Evolutionary conservation across 1,284 basidiomycete genomes (phyloP), one percentile per base, ranked within the genome.

Genomic region (Pseudozyma thailandica): DNA sequence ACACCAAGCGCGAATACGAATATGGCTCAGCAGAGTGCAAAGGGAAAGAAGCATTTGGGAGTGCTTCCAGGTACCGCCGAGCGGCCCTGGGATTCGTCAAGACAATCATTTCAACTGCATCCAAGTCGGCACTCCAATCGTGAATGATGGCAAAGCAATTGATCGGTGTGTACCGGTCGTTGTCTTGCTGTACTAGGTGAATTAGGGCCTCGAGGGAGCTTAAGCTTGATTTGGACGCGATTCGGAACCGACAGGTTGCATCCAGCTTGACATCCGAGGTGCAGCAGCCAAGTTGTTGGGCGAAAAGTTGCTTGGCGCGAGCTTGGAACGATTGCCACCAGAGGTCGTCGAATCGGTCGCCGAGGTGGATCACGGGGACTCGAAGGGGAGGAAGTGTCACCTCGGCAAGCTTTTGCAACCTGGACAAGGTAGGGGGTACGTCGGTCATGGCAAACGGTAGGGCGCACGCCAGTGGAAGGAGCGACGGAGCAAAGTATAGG

Each of bases 311-410:
- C 12, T 43, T 43, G 21, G 41, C 41, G 3, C 41, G 25, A 25
- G 25, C 25, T n/a, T 25, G 21, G 23, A 43, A 43, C 2, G 41
- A 43, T 43, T 43, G 12, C 25, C 41, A 43, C 41, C 25, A 43
- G 8, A 13, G 21, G 6, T 43, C 20, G 21, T 43, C n/a, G 23
- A 26, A 21, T 8, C 13, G 10, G 41, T 43, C 25, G 12, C 20
- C 23, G 13, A 43, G 41, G 4, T 21, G 10, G 41, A 43, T 43
- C 10, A 43, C 20, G n/a, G 41, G 41, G 13, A 43, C n/a, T 2
- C 21, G 20, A 18, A 43, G 23, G 41, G 23, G 16, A n/a, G 37
- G 4, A 3, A 38, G 37, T 9, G 37, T 18, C 9, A 9, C 20
- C 18, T 20, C 15, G 18, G 13, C 18, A 18, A 38, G 16, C 4